phyloP scores from a whole-genome alignment of 257 asterid species.

The Salvia miltiorrhiza region DNA sequence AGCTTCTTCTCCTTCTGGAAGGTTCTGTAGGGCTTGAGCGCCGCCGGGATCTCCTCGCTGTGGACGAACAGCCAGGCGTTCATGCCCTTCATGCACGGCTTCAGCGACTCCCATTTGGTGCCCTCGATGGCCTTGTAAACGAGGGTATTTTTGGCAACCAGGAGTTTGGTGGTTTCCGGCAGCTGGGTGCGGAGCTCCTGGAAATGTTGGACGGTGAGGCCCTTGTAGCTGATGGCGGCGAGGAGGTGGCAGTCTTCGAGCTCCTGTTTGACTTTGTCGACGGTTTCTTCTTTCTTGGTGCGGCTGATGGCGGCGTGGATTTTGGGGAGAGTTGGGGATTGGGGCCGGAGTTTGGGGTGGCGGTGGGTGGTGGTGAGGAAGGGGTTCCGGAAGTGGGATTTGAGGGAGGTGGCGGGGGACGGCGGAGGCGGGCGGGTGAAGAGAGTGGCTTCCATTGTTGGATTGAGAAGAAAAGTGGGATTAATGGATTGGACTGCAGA shows the following conservation, averaged over 20 bases:
- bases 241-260: conserved; percentile 67
- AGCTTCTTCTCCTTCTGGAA: conserved; percentile 85
- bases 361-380: conserved; percentile 34
- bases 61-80: conserved; percentile 93
- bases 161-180: conserved; percentile 72
- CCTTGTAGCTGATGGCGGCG: conserved; percentile 90
- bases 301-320: conserved; percentile 82
- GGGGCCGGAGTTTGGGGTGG: conserved; percentile 23
- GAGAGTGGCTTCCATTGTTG: conserved; percentile 67
- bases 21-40: conserved; percentile 72
- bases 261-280: conserved; percentile 64
- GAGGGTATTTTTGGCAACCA: conserved; percentile 86
- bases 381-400: conserved; percentile 65
- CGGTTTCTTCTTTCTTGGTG: conserved; percentile 85
- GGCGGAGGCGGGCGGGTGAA: conserved; percentile 41
- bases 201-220: conserved; percentile 75
- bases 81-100: conserved; percentile 96
- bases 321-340: conserved; percentile 29
- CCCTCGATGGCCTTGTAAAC: conserved; percentile 87
- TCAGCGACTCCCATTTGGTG: conserved; percentile 73
- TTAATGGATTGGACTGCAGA: too few relatives aligned
- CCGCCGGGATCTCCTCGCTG: conserved; percentile 91
- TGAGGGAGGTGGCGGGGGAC: conserved; percentile 48
- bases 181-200: conserved; percentile 68
- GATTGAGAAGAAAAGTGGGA: conserved; percentile 13